phyloP scores from a whole-genome alignment of 2,329 filamentous ascomycete species.

The Rhytidhysteron rufulum region DNA sequence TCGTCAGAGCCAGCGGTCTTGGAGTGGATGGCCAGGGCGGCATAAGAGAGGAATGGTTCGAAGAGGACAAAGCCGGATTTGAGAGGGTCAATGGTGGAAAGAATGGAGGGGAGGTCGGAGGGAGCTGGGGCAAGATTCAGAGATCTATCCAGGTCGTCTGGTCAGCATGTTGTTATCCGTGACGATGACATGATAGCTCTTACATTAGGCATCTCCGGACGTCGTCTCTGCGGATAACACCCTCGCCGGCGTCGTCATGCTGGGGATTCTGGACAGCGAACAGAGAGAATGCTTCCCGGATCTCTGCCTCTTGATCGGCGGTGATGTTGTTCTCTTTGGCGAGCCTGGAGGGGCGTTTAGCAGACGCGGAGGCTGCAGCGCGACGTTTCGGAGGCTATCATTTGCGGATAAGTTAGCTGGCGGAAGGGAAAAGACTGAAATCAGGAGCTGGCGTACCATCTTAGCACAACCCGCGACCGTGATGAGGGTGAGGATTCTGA shows the following conservation, averaged over 20 bases:
- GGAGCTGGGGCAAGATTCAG: conserved; percentile 67
- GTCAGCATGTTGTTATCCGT: conserved; percentile 3
- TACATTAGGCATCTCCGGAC: conserved; percentile 52
- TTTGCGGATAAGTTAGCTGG: neutral
- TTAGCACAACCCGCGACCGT: neutral
- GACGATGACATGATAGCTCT: too few species aligned
- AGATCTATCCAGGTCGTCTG: conserved; percentile 54
- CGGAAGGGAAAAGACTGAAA: neutral
- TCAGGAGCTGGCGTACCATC: neutral
- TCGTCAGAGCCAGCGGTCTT: conserved; percentile 18
- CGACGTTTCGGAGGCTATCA: conserved; percentile 29
- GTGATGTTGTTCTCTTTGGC: conserved; percentile 88
- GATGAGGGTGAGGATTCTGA: neutral
- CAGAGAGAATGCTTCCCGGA: conserved; percentile 82
- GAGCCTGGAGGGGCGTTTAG: conserved; percentile 71
- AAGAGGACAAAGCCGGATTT: conserved; percentile 74
- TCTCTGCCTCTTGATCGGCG: conserved; percentile 80
- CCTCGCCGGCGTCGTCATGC: conserved; percentile 62
- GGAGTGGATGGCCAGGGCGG: conserved; percentile 74
- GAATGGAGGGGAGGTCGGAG: conserved; percentile 70
- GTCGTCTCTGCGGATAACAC: conserved; percentile 41
- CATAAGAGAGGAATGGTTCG: conserved; percentile 78
- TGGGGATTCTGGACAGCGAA: conserved; percentile 58
- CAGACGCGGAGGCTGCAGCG: conserved; percentile 11
- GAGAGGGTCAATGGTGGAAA: conserved; percentile 79